phyloP scores from a whole-genome alignment of 1,284 basidiomycete species.

The Ganoderma lingzhi region DNA sequence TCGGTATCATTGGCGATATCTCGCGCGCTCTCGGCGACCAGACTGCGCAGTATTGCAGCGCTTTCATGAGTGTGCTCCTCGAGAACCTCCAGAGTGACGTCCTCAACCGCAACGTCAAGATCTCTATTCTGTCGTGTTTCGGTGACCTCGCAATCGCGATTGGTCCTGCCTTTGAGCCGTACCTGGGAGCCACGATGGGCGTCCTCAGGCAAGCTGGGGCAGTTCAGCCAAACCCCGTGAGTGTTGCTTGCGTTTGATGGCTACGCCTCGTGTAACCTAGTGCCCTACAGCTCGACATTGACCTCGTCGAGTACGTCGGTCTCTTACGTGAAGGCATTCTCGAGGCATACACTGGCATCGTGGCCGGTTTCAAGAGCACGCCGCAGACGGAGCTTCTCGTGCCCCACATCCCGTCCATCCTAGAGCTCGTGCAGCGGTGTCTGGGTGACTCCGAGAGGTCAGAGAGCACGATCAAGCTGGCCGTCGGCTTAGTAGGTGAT shows the following conservation, averaged over 20 bases:
- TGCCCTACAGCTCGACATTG: conserved; percentile 77
- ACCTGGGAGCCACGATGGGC: conserved; percentile 89
- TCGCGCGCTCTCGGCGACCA: conserved; percentile 91
- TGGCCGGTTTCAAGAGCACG: conserved; percentile 89
- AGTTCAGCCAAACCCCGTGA: conserved; percentile 85
- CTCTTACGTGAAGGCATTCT: conserved; percentile 94
- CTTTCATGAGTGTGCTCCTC: conserved; percentile 92
- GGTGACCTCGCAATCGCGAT: conserved; percentile 97
- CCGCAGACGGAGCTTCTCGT: conserved; percentile 77
- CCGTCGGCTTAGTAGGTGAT: conserved; percentile 79
- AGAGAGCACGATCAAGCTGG: conserved; percentile 75
- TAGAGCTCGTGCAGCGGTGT: conserved; percentile 85
- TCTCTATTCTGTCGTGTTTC: conserved; percentile 94
- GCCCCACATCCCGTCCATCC: conserved; percentile 79
- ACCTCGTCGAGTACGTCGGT: conserved; percentile 92
- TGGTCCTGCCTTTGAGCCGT: conserved; percentile 88
- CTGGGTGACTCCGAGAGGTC: conserved; percentile 87
- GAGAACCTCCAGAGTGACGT: conserved; percentile 94
- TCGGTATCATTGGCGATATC: conserved; percentile 96
- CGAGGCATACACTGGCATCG: conserved; percentile 96
- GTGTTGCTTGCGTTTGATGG: conserved; percentile 40
- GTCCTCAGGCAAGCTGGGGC: conserved; percentile 92
- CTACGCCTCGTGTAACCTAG: conserved; percentile 6
- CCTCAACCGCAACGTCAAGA: conserved; percentile 95
- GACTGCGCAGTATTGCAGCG: conserved; percentile 83